Evolutionary conservation across 2,329 filamentous ascomycete genomes (phyloP).

Genomic region (Fusarium graminum): DNA sequence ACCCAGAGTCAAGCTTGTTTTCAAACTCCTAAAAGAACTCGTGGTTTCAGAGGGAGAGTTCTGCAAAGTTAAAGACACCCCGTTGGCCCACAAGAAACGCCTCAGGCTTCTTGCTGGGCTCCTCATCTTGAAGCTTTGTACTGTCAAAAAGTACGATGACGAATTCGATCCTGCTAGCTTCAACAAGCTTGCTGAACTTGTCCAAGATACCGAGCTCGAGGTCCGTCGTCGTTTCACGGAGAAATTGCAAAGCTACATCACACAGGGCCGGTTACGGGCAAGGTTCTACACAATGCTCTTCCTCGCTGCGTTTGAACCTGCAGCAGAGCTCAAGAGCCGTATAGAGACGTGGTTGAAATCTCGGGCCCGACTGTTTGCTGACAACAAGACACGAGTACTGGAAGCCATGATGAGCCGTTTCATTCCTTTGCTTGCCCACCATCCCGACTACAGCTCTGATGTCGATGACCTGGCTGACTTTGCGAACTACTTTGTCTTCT

Average conservation of each 20-base stretch:
- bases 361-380: constrained; percentile 74
- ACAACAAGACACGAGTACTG: constrained; percentile 73
- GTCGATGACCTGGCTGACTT: constrained; percentile 82
- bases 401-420: constrained; percentile 86
- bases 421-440: constrained; percentile 89
- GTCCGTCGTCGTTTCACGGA: constrained; percentile 85
- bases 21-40: constrained; percentile 82
- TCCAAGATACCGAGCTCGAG: constrained; percentile 79
- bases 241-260: constrained; percentile 91
- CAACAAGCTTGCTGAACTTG: constrained; percentile 82
- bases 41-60: constrained; percentile 83
- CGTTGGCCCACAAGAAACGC: constrained; percentile 81
- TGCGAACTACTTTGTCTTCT: constrained; percentile 90
- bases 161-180: constrained; percentile 80
- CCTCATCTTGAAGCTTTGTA: constrained; percentile 85
- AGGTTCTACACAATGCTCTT: constrained; percentile 94
- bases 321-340: constrained; percentile 76
- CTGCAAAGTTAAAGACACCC: constrained; percentile 80
- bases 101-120: constrained; percentile 86
- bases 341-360: constrained; percentile 92
- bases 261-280: constrained; percentile 74
- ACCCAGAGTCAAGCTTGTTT: constrained; percentile 75
- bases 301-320: constrained; percentile 90
- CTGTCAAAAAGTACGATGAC: constrained; percentile 79
- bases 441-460: constrained; percentile 84